A percentile compares a stretch with the other conserved stretches of the same genome.
These are phyloP conservation scores for Pyricularia pennisetigena DNA, from an alignment of 2,329 filamentous ascomycete genomes.

Conservation along the genomic window DNA sequence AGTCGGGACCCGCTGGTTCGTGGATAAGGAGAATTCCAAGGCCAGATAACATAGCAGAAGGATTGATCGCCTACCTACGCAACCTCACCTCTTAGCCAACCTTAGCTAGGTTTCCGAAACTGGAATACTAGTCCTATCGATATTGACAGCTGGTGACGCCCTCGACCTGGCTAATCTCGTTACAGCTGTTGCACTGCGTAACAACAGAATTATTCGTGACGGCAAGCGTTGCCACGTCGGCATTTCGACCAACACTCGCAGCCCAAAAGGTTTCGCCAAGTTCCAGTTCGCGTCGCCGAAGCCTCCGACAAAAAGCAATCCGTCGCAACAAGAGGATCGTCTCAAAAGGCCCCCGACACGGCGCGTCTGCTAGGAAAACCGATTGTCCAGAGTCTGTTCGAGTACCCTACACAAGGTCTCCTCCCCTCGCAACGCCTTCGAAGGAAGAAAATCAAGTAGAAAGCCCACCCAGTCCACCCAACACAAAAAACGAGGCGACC, in stretches of 20 bases:
- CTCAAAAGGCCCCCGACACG: neutral
- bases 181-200: neutral
- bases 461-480: neutral
- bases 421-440: neutral
- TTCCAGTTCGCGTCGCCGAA: neutral
- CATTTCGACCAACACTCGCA: neutral
- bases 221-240: neutral
- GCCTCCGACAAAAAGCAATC: neutral
- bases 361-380: neutral
- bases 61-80: neutral
- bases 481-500: neutral
- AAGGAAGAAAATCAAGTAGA: neutral
- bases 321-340: neutral
- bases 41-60: neutral
- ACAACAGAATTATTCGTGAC: neutral
- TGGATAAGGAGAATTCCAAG: neutral
- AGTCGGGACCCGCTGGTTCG: neutral
- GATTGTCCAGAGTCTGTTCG: neutral
- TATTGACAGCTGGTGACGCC: neutral
- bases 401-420: neutral
- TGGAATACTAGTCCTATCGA: neutral
- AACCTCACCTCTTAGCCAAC: neutral
- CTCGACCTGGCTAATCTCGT: neutral
- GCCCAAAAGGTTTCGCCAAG: neutral
- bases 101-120: neutral